phyloP scores from a whole-genome alignment of 768 basidiomycete species.

The Megacollybia marginata region DNA sequence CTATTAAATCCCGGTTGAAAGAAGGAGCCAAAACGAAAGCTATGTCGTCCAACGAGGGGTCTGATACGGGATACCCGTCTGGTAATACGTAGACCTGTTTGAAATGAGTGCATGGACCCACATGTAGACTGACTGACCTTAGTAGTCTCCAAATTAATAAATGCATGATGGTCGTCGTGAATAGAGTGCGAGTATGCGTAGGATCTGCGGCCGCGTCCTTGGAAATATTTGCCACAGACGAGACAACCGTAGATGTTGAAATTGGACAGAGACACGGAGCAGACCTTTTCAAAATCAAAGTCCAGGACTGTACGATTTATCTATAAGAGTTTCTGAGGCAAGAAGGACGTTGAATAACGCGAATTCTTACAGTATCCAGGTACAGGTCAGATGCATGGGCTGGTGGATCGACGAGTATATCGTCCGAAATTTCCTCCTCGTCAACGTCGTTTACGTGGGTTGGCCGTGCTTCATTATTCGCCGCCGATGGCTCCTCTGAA shows the following conservation, averaged over 20 bases:
- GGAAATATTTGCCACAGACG: conserved; percentile 98
- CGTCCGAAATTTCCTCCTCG: conserved; percentile 25
- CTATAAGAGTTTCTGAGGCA: conserved; percentile 29
- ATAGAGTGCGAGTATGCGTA: conserved; percentile 97
- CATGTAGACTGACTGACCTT: conserved; percentile 50
- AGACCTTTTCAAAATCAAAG: conserved; percentile 99
- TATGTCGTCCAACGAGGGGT: conserved; percentile 95
- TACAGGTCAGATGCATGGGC: conserved; percentile 76
- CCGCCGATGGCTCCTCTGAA: not conserved
- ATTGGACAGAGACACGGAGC: conserved; percentile 92
- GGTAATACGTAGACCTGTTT: conserved; percentile 93
- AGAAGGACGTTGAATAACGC: conserved; percentile 4
- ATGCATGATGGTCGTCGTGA: conserved; percentile 97
- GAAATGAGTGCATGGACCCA: not conserved
- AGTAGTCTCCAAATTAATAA: conserved; percentile 89
- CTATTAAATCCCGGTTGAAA: conserved; percentile 60
- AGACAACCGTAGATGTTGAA: conserved; percentile 98
- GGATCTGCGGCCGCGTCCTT: conserved; percentile 88
- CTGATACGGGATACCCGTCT: conserved; percentile 93
- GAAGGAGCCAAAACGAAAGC: conserved; percentile 81
- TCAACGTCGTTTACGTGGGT: conserved; percentile 24
- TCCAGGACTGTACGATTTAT: conserved; percentile 87
- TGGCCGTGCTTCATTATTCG: not conserved
- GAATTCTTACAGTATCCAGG: conserved; percentile 70
- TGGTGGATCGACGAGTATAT: conserved; percentile 20